Base-by-base conservation (phyloP, 345 rosid species). In the Brassica napus region DNA sequence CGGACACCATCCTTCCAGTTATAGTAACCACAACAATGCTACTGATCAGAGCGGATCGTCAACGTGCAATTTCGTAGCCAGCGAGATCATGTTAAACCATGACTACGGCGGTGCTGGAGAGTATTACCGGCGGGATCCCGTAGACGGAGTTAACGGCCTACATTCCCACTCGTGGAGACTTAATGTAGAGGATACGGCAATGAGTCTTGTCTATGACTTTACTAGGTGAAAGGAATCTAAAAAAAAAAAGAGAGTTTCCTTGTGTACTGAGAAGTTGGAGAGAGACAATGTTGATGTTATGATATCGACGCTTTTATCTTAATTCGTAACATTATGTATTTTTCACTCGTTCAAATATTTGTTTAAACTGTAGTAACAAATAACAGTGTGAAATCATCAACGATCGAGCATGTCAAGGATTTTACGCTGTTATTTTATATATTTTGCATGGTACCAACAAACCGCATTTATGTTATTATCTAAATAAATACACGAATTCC, bases 41-140 rank as follows among this genome's bases (percentile, higher is more conserved):
- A 30, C 18, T 5, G 65, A 61, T 10, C 49, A 42, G 65, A 61
- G 28, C 10, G 34, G 65, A 12, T 61, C 37, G 16, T 61, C 65
- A 10, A 61, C 9, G 31, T 58, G 63, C 63, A 58, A 4, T 58
- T 23, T 26, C 37, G 35, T 14, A 28, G 35, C 37, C 35, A 28
- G 34, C 18, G 65, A 61, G 34, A 60, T 26, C 65, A 60, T 30
- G 16, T 60, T 26, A 14, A 26, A 11, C 16, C 35, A 60, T 26
- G 65, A 60, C 34, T 60, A 26, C 65, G 65, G 34, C 35, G 63
- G 31, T 9, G 63, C 63, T 58, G 63, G 63, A 23, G 63, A 58
- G 63, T 58, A 58, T 58, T 58, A 58, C 31, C 63, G 31, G 63
- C 63, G 63, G 31, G 30, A 58, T 23, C 63, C 63, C 16, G 65